Conservation (phyloP, 768 basidiomycete species). For the Cubamyces lactineus region DNA sequence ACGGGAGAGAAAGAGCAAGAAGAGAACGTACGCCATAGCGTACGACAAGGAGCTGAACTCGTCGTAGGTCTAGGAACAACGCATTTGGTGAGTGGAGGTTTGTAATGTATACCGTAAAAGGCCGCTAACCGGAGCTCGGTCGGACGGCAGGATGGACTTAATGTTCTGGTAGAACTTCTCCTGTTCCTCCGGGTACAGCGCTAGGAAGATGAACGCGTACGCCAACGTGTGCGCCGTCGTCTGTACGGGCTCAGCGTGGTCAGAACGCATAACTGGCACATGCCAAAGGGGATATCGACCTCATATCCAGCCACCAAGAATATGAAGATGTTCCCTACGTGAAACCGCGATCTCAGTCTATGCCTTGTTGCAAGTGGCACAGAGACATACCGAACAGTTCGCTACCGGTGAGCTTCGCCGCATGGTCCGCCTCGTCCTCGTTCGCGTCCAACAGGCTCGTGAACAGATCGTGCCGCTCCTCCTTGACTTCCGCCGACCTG, state of each 20-base stretch:
- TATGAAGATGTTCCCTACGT: conserved; percentile 42
- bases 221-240: conserved; percentile 40
- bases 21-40: conserved; percentile 32
- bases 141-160: conserved; percentile 31
- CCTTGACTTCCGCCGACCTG: conserved; percentile 36
- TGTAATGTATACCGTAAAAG: not conserved
- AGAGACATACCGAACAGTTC: conserved; percentile 43
- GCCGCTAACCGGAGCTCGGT: conserved; percentile 30
- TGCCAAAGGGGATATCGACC: conserved; percentile 33
- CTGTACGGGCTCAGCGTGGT: conserved; percentile 14
- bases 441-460: conserved; percentile 53
- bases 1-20: no score
- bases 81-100: not conserved
- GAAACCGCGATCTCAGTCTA: no score
- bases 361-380: no score
- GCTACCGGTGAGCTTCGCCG: conserved; percentile 41
- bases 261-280: not conserved
- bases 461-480: conserved; percentile 51
- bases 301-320: conserved; percentile 56
- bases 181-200: conserved; percentile 46
- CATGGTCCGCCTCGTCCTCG: conserved; percentile 37
- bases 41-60: conserved; percentile 33
- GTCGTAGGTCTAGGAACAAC: conserved; percentile 32
- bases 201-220: conserved; percentile 40
- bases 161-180: conserved; percentile 41